Percentiles rank a stretch among this genome's conserved stretches.
Conservation (phyloP, 306 rosid species). For the Elaeagnus macrophylla region DNA sequence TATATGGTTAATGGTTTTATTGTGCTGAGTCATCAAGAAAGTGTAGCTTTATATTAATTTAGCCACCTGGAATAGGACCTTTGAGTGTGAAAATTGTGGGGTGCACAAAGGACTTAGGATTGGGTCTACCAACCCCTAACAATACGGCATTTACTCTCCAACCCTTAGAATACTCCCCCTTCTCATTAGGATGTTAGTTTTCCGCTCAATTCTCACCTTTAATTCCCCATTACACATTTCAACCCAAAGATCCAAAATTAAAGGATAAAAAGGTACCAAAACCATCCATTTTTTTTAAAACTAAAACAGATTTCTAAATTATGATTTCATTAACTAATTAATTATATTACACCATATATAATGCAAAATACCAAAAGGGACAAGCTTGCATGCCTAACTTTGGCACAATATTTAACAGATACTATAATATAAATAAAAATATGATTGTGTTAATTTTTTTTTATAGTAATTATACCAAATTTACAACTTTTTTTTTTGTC, state of each 20-base stretch:
- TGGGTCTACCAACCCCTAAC: constrained; percentile 66
- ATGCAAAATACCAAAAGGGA: no score
- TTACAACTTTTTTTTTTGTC: neutral
- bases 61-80: constrained; percentile 19
- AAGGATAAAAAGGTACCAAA: constrained; percentile 19
- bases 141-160: constrained; percentile 57
- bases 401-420: no score
- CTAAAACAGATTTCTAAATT: neutral
- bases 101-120: constrained; percentile 30
- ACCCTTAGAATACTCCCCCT: constrained; percentile 48
- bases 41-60: constrained; percentile 12
- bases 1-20: no score
- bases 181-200: constrained; percentile 37
- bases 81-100: constrained; percentile 20
- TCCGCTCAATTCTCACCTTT: constrained; percentile 29
- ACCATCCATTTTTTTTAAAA: neutral
- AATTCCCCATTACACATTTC: constrained; percentile 31
- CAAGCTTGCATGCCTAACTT: no score
- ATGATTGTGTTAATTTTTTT: constrained; percentile 1
- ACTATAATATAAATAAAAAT: no score
- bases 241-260: constrained; percentile 64
- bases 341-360: no score
- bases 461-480: constrained; percentile 4
- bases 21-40: neutral
- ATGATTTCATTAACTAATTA: neutral